These are phyloP conservation scores for Alternaria ventricosa DNA, from an alignment of 2,329 filamentous ascomycete genomes.

Conservation along the genomic window DNA sequence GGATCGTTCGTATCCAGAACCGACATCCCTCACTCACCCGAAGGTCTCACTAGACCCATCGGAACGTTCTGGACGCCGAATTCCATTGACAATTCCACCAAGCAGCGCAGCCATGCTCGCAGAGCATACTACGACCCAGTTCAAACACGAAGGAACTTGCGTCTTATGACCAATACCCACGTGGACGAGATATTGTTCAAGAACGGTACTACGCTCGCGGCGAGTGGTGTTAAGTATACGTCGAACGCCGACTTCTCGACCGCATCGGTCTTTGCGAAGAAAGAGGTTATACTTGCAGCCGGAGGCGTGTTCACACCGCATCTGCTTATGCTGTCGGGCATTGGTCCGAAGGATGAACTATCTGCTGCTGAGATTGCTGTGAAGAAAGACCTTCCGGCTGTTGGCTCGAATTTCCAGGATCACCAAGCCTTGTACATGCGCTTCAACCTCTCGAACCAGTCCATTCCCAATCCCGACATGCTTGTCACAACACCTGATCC, in stretches of 20 bases:
- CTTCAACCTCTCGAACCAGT: slow-evolving; percentile 4
- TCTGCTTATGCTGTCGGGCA: slow-evolving; percentile 66
- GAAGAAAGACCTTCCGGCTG: slow-evolving; percentile 20
- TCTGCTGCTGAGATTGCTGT: slow-evolving; percentile 7
- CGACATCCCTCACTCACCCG: slow-evolving; percentile 9
- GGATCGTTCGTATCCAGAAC: slow-evolving; percentile 2
- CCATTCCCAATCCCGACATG: slow-evolving; percentile 12
- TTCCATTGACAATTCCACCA: slow-evolving; percentile 14
- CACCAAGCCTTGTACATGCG: slow-evolving; percentile 16
- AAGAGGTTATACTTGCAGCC: slow-evolving; percentile 65
- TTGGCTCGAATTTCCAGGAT: slow-evolving; percentile 31
- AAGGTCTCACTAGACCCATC: slow-evolving; percentile 11
- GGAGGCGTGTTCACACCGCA: slow-evolving; percentile 64
- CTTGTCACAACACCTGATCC: slow-evolving; percentile 17
- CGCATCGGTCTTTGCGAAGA: slow-evolving; percentile 8
- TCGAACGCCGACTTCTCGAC: background rate
- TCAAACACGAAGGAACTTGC: background rate
- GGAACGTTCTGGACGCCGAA: slow-evolving; percentile 36
- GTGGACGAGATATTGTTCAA: slow-evolving; percentile 17
- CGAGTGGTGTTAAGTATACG: slow-evolving; percentile 16
- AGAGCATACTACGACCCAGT: slow-evolving; percentile 22
- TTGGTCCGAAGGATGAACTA: slow-evolving; percentile 50
- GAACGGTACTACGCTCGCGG: slow-evolving; percentile 1
- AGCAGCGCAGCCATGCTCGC: slow-evolving; percentile 11
- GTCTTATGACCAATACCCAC: slow-evolving; percentile 15